A percentile compares a stretch with the other conserved stretches of the same genome.
These are phyloP conservation scores for Penicillium sp. DNA, from an alignment of 2,329 filamentous ascomycete genomes.

Conservation along the genomic window DNA sequence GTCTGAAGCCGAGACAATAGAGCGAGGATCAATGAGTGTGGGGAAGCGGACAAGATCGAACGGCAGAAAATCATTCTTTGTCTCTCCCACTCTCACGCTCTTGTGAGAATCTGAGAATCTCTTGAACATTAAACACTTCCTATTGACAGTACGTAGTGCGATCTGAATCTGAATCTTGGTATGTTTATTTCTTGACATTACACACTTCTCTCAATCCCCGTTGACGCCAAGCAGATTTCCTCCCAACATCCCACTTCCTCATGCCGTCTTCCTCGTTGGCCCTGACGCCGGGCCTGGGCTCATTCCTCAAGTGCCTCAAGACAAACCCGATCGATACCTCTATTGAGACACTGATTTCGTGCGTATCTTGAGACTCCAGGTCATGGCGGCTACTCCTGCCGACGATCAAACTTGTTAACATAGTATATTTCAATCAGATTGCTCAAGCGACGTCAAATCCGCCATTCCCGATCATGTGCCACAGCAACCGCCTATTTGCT, in stretches of 20 bases:
- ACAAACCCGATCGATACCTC: slow-evolving; percentile 67
- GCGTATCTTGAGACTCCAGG: slow-evolving; percentile 28
- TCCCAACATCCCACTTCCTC: slow-evolving; percentile 16
- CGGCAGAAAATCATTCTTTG: slow-evolving; percentile 24
- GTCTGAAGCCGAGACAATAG: slow-evolving; percentile 8
- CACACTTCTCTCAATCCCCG: background rate
- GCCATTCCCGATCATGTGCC: slow-evolving; percentile 77
- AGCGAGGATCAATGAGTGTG: slow-evolving; percentile 17
- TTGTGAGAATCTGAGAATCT: background rate
- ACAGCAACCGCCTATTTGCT: slow-evolving; percentile 84
- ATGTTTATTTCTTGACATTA: background rate
- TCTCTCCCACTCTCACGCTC: slow-evolving; percentile 16
- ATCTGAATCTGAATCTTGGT: background rate
- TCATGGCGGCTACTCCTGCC: background rate
- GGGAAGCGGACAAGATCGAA: slow-evolving; percentile 22
- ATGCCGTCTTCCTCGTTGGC: slow-evolving; percentile 54
- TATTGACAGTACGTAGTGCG: background rate
- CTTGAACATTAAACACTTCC: background rate
- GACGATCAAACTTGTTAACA: slow-evolving; percentile 6
- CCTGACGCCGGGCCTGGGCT: slow-evolving; percentile 64
- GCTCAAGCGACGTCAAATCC: slow-evolving; percentile 82
- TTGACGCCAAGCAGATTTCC: slow-evolving; percentile 3
- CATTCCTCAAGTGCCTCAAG: slow-evolving; percentile 71
- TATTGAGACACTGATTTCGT: slow-evolving; percentile 77
- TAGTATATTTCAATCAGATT: slow-evolving; percentile 48